Evolutionary conservation across 2,329 filamentous ascomycete genomes (phyloP), one percentile per base, ranked within the genome.

Genomic region (Xylaria sp.): DNA sequence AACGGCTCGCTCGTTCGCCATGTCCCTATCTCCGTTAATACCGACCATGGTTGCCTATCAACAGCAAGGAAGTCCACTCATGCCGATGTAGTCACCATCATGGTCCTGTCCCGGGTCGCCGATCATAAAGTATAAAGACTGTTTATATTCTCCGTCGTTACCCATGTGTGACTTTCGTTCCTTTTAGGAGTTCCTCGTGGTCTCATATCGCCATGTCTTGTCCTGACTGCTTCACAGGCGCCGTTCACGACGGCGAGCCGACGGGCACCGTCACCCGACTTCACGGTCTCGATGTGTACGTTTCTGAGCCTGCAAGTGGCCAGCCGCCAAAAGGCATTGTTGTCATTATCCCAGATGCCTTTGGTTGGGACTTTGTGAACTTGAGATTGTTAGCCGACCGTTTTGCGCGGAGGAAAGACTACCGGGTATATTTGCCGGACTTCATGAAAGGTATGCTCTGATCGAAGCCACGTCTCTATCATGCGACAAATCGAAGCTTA

Each of bases 331-430:
- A 75, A 37, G 81, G 73, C 9, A 76, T 82, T 53, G 68, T 85
- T 8, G 76, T 84, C 39, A 72, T 84, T 45, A 72, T 85, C 26
- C 74, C 81, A 0, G 82, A 85, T 62, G 76, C 76, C 0, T 84
- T 84, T 60, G 82, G 82, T 16, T 81, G 80, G 75, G 71, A 74
- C 2, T 78, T 84, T 57, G 67, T 76, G 19, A 85, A 85, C 66
- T 76, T 74, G 47, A 73, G 78, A 37, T 66, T 83, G 5, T 66
- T 85, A 29, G 80, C 80, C 4, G 82, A 85, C 61, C 67, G 69
- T 39, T 83, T 82, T 60, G 80, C 81, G n/a, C 71, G 73, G 53
- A 78, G 77, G 61, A 76, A 76, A 4, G 69, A 71, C 13, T 83
- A 76, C 62, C 70, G 68, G 7, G 80, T 85, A 34, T 80, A 81